A percentile compares a stretch with the other conserved stretches of the same genome.
Evolutionary conservation across 352 stramenopile genomes (phyloP).

Genomic region (Phytophthora agathidicida): DNA sequence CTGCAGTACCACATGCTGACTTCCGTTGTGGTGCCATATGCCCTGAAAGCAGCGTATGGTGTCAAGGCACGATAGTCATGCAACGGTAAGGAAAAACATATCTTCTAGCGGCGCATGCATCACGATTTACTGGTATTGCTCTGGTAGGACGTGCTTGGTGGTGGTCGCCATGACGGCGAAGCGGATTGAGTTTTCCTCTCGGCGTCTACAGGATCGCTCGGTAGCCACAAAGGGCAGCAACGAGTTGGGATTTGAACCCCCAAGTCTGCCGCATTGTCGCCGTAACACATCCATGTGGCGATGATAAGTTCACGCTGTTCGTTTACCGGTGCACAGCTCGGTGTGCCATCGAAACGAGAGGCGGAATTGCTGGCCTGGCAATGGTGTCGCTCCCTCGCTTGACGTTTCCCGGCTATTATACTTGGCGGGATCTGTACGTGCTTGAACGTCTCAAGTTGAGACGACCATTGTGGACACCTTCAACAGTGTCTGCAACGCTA

Average conservation of each 20-base stretch:
- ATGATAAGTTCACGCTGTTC: not conserved
- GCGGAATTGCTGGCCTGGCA: slow-evolving; percentile 13
- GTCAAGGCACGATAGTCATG: slow-evolving; percentile 1
- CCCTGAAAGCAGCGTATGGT: slow-evolving; percentile 21
- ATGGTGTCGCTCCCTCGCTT: slow-evolving; percentile 12
- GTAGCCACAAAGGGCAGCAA: slow-evolving; percentile 15
- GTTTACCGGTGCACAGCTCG: not conserved
- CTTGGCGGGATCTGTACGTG: not conserved
- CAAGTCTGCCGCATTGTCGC: slow-evolving; percentile 18
- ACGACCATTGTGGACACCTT: not conserved
- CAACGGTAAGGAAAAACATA: not conserved
- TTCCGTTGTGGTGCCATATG: slow-evolving; percentile 21
- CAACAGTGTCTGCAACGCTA: not conserved
- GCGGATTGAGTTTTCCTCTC: slow-evolving; percentile 8
- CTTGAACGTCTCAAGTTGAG: slow-evolving; percentile 6
- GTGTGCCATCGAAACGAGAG: slow-evolving; percentile 12
- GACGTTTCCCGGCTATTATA: not conserved
- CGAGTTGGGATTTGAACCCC: slow-evolving; percentile 19
- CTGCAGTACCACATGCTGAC: slow-evolving; percentile 18
- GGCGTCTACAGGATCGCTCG: not conserved
- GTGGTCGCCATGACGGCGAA: not conserved
- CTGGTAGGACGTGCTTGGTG: slow-evolving; percentile 7
- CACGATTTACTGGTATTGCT: slow-evolving; percentile 1
- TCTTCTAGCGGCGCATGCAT: no score
- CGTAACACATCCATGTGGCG: slow-evolving; percentile 28